Evolutionary conservation across 1,284 basidiomycete genomes (phyloP), one percentile per base, ranked within the genome.

Genomic region (Ustilago cynodontis): DNA sequence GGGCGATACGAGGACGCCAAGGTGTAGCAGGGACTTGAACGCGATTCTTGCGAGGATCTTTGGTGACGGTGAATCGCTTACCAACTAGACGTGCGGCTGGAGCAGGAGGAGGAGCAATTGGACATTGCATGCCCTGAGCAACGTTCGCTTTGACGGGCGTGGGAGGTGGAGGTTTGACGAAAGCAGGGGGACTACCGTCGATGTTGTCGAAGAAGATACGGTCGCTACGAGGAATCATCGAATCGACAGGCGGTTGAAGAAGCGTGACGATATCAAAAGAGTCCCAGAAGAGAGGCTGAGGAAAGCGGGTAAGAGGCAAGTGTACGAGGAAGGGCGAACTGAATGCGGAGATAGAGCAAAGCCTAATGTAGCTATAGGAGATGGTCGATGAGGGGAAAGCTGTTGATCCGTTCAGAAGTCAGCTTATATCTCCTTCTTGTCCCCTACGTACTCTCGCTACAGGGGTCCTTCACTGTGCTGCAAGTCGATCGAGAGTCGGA

Each of bases 211-310:
- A 71, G 52, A 66, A 56, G 9, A 59, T 20, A 13, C 60, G 56
- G 18, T 71, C 64, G 64, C 70, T 66, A 35, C 60, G 64, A 8
- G 64, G 59, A 20, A 71, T 66, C 70, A 71, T 71, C n/a, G 29
- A 35, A 49, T 24, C 9, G 31, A 33, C 26, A 16, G 31, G 28
- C n/a, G 39, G n/a, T 5, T 26, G 43, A 28, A 20, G 9, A 33
- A 31, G 41, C 39, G 22, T 31, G 43, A 37, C n/a, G 29, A 26
- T 28, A 37, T 16, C 24, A 11, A 14, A 28, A 13, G 8, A 28
- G 26, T 20, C 16, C 10, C 8, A 24, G 24, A 43, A 8, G 45
- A 11, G 9, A 20, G 7, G 9, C 43, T 11, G 52, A 20, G 31
- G 18, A 39, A 6, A n/a, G n/a, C n/a, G n/a, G n/a, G n/a, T n/a